Evolutionary conservation across 176 grass and related monocot species (phyloP), one percentile per base, ranked within the genome.

Genomic region (Oryza australiensis): DNA sequence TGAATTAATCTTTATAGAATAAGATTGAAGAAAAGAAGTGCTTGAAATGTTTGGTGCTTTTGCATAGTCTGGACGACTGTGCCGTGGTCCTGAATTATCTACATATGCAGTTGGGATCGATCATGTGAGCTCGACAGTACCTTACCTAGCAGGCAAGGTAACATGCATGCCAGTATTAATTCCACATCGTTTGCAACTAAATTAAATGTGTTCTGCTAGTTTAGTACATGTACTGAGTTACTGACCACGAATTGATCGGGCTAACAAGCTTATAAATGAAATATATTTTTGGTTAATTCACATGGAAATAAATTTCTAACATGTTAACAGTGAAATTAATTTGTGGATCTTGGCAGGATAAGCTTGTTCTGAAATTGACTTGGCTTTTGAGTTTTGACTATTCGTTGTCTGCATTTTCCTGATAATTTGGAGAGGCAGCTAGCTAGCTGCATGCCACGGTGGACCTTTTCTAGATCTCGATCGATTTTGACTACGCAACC

Each of bases 401-500:
- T 55, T 55, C 51, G 20, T 1, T 35, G 20, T 34, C 26, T 26
- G 20, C 3, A n/a, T 57, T 26, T 20, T 72, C 29, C 12, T 35
- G 38, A 63, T 18, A 14, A 51, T 10, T 40, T 45, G 2, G 30
- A 51, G 14, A 48, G 20, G 12, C 68, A 30, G 64, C 65, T 72
- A 64, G 48, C 38, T 33, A 8, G 46, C 46, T 49, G 46, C 51
- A 55, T 55, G 51, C 1, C 18, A 20, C 20, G 7, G 30, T 65
- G 57, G 75, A 66, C 68, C 42, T 66, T 80, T 73, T 80, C 42
- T 32, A 66, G 40, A 72, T 26, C 23, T 18, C 76, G 65, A 23
- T 38, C 84, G 53, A 38, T 51, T 68, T 24, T 26, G 53, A 77
- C 45, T 10, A 49, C 30, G 40, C 33, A 62, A 85, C 26, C 74